Base-by-base conservation (phyloP, 2,329 filamentous ascomycete species). In the Ophiosphaerella korrae region DNA sequence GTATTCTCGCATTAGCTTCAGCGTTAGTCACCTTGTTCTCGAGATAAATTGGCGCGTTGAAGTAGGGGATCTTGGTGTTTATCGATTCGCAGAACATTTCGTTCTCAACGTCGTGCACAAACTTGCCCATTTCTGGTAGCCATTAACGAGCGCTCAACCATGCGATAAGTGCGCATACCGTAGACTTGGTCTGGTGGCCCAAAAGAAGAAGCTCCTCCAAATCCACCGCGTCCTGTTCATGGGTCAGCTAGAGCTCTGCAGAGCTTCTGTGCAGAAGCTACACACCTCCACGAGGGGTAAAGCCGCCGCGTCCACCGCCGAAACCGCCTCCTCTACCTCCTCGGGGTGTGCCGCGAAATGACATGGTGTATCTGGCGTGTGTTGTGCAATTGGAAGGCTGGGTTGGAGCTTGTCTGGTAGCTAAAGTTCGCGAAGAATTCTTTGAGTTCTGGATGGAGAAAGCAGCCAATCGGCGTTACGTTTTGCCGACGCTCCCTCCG, bases 21-120 rank as follows among this genome's bases (percentile, higher is more conserved):
- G 29, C n/a, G 7, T 8, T 36, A 33, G 42, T 39, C 71, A 88
- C 89, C 84, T 97, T 99, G 83, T 97, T 99, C 84, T 97, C 93
- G 69, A 97, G 88, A 80, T 94, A 99, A 76, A 99, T 96, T 64
- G 92, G 92, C 55, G 94, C 94, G 82, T 97, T 97, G 88, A 99
- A 99, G 81, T 96, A 96, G 56, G 94, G 94, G 60, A 99, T 88
- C 80, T 97, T 97, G 67, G 88, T 81, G 82, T 97, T 97, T 77
- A 89, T 88, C 64, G 90, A 95, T 77, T 92, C 88, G 88, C 93
- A 97, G 66, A 99, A 88, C 84, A 99, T 94, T 78, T 99, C 94
- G 75, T 93, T 93, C 78, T 99, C 94, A 79, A 90, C 93, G 52
- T 92, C 87, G 80, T 99, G 94, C 74, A 97, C 78, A 78, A 97